Conservation (phyloP, 768 basidiomycete species). For the Fomitopsis serialis region DNA sequence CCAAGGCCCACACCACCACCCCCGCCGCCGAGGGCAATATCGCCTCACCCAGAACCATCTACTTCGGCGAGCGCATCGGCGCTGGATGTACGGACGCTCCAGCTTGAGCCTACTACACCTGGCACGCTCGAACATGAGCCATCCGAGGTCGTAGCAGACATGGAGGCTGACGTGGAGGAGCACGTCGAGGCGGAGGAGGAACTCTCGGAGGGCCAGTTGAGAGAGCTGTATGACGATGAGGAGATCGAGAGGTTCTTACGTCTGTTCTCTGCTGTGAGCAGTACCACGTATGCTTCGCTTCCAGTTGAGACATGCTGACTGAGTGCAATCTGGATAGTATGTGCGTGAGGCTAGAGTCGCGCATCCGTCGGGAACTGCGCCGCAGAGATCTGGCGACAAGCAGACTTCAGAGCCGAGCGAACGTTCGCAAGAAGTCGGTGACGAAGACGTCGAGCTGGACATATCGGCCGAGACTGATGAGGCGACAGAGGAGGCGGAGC, state of each 20-base stretch:
- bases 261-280: slow-evolving; percentile 55
- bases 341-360: slow-evolving; percentile 50
- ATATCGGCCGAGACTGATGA: slow-evolving; percentile 12
- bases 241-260: slow-evolving; percentile 56
- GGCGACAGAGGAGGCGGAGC: slow-evolving; percentile 7
- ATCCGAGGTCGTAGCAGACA: not conserved
- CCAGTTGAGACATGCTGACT: not conserved
- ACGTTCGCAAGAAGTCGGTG: not conserved
- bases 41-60: not conserved
- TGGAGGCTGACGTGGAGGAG: not conserved
- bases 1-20: too few species aligned
- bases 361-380: not conserved
- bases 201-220: slow-evolving; percentile 47
- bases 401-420: not conserved
- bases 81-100: not conserved
- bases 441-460: slow-evolving; percentile 5
- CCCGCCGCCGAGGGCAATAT: not conserved
- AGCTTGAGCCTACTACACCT: not conserved
- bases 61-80: too few species aligned
- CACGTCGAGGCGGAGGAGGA: slow-evolving; percentile 18
- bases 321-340: slow-evolving; percentile 34
- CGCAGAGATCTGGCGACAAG: slow-evolving; percentile 13
- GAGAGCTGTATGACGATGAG: slow-evolving; percentile 57
- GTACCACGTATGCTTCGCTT: not conserved
- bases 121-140: not conserved